Evolutionary conservation across 73 alveolate genomes (phyloP), one percentile per base, ranked within the genome.

Genomic region (Paramecium primaurelia): DNA sequence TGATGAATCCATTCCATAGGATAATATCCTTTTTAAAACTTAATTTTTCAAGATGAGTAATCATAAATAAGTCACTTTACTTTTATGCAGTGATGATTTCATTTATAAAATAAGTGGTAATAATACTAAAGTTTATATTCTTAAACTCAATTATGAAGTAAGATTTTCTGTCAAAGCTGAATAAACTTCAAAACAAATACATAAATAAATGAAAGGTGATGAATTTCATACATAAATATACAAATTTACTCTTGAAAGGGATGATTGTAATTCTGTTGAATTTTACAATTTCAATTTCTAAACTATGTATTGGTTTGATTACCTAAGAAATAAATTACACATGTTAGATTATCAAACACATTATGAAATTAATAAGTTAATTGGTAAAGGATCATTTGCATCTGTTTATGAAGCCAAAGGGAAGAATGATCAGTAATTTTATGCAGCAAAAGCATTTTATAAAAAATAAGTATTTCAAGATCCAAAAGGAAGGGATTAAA

Each of bases 371-470:
- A 42, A 30, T 22, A 77, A 77, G 40, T 44, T 77, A 32, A 77
- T 77, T 22, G 90, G 90, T 58, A 80, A 80, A 28, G 91, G 91
- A 49, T 32, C 91, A 80, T 80, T 80, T 45, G 77, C 77, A 77
- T 80, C 75, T 14, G 91, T 80, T 8, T 80, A 80, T 47, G 91
- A 80, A 80, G 77, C 77, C 14, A 42, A 49, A 47, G 44, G 77
- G 2, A 80, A 80, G 77, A 80, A 80, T 80, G 91, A 80, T 45
- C n/a, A 47, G 12, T 25, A 80, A 26, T 14, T 18, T 25, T 80
- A 45, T 44, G 91, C 77, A 6, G 91, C 75, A 1, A 80, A 80
- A 80, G 91, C 77, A 42, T 80, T 80, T 26, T 49, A 45, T 22
- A 80, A 44, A 10, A 80, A 80, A 47, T 7, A 32, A 26, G 51